Base-by-base conservation (phyloP, 2,329 filamentous ascomycete genomes). In the Xylariaceae sp. region DNA sequence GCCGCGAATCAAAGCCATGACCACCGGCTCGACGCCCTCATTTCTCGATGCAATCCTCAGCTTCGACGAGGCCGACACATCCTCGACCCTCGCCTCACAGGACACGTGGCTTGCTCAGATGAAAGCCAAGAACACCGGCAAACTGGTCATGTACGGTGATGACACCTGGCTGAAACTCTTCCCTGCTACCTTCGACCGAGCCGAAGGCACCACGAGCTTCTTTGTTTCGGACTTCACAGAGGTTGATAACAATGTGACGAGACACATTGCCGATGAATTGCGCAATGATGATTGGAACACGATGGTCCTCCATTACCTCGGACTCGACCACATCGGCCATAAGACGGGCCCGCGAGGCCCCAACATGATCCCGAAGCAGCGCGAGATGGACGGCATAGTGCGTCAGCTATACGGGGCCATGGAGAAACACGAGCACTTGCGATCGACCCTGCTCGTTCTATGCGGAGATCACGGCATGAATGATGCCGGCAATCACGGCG, bases 381-480 rank as follows among this genome's bases (percentile, higher is more conserved):
- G 75, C 17, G 95, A 99, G 74, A 99, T 99, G 93, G 93, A 97
- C 69, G 80, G 75, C 0, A 88, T 97, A 63, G 87, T 97, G 45
- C 79, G 80, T 62, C 77, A 84, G 59, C 88, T 99, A 30, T 97
- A 90, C 70, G 77, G 80, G 10, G 88, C 90, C 5, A 88, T 99
- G 64, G 82, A 88, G 68, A 80, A 80, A 3, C 76, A 89, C 58
- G 71, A 81, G 1, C 88, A 96, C 72, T 83, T 97, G 1, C 71
- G 83, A 37, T 88, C 89, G 3, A 92, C 93, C 0, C 77, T 99
- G 1, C 82, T 99, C 51, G 86, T 99, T 2, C 76, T 99, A 5
- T 91, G 88, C 58, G 94, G 94, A 58, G 95, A 99, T 68, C 94
- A 99, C 71, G 94, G 94, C n/a, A 99, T 99, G 94, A 99, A 97